Evolutionary conservation across 305 asterid species (phyloP).

Genomic region (Striga hermonthica): DNA sequence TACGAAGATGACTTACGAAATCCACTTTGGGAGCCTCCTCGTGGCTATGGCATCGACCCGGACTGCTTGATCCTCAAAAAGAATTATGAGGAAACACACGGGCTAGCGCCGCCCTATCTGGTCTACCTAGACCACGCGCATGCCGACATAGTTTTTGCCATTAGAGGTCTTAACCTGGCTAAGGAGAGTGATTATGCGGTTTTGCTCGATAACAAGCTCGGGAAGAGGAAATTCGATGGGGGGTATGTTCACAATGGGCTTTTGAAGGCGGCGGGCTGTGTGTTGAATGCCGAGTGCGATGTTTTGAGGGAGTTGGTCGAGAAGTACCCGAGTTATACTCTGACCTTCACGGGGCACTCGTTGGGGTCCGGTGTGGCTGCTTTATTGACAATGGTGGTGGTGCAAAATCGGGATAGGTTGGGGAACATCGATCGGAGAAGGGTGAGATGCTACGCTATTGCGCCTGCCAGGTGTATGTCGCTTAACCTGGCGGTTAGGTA

Average conservation of each 20-base stretch:
- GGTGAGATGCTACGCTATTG: slow-evolving; percentile 79
- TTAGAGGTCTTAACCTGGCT: slow-evolving; percentile 82
- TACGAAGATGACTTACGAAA: slow-evolving; percentile 65
- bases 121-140: slow-evolving; percentile 69
- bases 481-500: slow-evolving; percentile 84
- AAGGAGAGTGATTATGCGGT: slow-evolving; percentile 81
- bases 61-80: slow-evolving; percentile 53
- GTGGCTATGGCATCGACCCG: slow-evolving; percentile 69
- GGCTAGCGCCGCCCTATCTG: slow-evolving; percentile 67
- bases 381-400: slow-evolving; percentile 67
- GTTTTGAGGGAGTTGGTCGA: slow-evolving; percentile 55
- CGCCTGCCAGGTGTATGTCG: slow-evolving; percentile 90
- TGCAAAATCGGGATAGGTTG: slow-evolving; percentile 51
- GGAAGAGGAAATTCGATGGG: slow-evolving; percentile 69
- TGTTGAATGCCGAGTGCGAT: slow-evolving; percentile 61
- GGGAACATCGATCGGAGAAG: slow-evolving; percentile 70
- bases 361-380: slow-evolving; percentile 89
- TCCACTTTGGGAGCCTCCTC: slow-evolving; percentile 84
- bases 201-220: slow-evolving; percentile 76
- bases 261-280: slow-evolving; percentile 69
- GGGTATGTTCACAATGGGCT: slow-evolving; percentile 91
- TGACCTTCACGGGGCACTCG: slow-evolving; percentile 84
- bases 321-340: slow-evolving; percentile 59
- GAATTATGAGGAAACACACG: slow-evolving; percentile 56
- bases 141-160: slow-evolving; percentile 73